phyloP scores from a whole-genome alignment of 2,329 filamentous ascomycete genomes.

The Allantophomopsis cytisporea region DNA sequence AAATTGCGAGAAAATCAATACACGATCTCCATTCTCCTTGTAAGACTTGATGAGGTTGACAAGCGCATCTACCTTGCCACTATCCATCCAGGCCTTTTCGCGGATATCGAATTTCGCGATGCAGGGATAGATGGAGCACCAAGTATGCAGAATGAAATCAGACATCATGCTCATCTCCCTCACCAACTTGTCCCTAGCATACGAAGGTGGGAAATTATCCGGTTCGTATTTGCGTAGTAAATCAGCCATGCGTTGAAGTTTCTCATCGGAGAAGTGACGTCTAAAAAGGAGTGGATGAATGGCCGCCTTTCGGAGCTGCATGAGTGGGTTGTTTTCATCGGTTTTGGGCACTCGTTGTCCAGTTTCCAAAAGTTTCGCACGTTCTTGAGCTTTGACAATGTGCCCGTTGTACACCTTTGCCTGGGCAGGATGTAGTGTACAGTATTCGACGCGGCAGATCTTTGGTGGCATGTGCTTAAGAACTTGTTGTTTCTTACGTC shows the following conservation, averaged over 20 bases:
- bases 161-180: conserved; percentile 43
- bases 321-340: conserved; percentile 61
- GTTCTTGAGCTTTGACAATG: conserved; percentile 48
- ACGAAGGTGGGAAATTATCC: conserved; percentile 33
- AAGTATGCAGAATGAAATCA: conserved; percentile 52
- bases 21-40: conserved; percentile 69
- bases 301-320: conserved; percentile 83
- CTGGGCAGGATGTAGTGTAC: conserved; percentile 64
- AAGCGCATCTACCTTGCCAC: conserved; percentile 78
- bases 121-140: conserved; percentile 43
- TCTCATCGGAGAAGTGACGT: conserved; percentile 62
- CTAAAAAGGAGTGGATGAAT: conserved; percentile 86
- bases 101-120: conserved; percentile 42
- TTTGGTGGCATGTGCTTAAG: conserved; percentile 75
- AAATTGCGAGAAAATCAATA: conserved; percentile 88
- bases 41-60: conserved; percentile 61
- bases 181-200: conserved; percentile 34
- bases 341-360: conserved; percentile 32
- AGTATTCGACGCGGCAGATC: conserved; percentile 64
- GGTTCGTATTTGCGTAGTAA: conserved; percentile 60
- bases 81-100: conserved; percentile 39
- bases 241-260: conserved; percentile 63
- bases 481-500: conserved; percentile 87
- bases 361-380: conserved; percentile 40
- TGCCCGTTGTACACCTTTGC: conserved; percentile 59